A percentile compares a stretch with the other conserved stretches of the same genome.
Conservation (phyloP, 2,329 filamentous ascomycete species). For the Metarhizium anisopliae region DNA sequence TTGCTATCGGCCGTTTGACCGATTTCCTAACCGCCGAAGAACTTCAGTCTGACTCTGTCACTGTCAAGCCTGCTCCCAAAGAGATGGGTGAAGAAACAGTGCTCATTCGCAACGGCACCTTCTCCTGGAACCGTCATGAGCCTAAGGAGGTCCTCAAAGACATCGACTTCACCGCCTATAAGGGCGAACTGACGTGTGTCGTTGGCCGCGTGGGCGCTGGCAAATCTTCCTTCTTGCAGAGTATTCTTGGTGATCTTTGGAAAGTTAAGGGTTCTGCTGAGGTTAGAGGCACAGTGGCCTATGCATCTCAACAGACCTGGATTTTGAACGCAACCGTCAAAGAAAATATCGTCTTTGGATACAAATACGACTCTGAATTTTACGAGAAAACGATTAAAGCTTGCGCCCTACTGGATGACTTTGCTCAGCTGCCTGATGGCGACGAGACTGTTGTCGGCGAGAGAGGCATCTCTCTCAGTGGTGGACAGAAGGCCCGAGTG, state of each 20-base stretch:
- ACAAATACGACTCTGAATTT: slow-evolving; percentile 86
- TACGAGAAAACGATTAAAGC: slow-evolving; percentile 90
- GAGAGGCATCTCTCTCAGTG: slow-evolving; percentile 89
- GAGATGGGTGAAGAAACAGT: slow-evolving; percentile 80
- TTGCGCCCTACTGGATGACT: slow-evolving; percentile 85
- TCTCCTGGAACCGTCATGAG: slow-evolving; percentile 89
- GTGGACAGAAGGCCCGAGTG: slow-evolving; percentile 90
- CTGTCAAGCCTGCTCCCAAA: slow-evolving; percentile 57
- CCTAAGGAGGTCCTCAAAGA: slow-evolving; percentile 63
- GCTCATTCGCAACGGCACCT: slow-evolving; percentile 72
- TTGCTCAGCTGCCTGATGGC: slow-evolving; percentile 84
- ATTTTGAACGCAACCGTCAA: slow-evolving; percentile 96
- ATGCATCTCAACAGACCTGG: slow-evolving; percentile 90
- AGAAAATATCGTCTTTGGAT: slow-evolving; percentile 95
- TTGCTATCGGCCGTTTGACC: slow-evolving; percentile 79
- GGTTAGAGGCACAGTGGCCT: slow-evolving; percentile 75
- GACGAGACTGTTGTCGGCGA: slow-evolving; percentile 96
- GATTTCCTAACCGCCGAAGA: slow-evolving; percentile 83
- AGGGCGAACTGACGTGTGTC: slow-evolving; percentile 87
- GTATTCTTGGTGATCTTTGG: slow-evolving; percentile 84
- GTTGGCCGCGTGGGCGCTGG: slow-evolving; percentile 91
- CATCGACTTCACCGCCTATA: slow-evolving; percentile 81
- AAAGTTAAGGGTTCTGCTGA: slow-evolving; percentile 78
- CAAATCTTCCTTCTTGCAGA: slow-evolving; percentile 87
- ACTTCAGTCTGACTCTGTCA: slow-evolving; percentile 76